phyloP scores from a whole-genome alignment of 768 basidiomycete species.

The Pleurotus citrinopileatus region DNA sequence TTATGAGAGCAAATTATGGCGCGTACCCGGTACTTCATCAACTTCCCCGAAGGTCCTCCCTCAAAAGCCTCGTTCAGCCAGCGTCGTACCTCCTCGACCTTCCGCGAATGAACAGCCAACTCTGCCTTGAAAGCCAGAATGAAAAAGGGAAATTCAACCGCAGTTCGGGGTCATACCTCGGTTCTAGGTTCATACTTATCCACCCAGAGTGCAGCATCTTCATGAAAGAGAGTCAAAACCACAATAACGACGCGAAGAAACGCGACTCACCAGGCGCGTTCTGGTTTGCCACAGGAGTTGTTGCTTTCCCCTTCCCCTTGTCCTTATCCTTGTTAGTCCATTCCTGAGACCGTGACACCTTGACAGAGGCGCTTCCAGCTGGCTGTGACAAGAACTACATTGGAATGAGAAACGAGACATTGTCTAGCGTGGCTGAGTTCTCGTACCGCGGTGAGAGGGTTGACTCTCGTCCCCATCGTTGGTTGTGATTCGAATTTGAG shows the following conservation, averaged over 20 bases:
- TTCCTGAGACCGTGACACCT: conserved; percentile 8
- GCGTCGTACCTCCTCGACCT: conserved; percentile 72
- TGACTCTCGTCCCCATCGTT: conserved; percentile 14
- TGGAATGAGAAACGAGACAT: background rate
- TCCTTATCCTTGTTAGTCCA: background rate
- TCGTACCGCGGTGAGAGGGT: conserved; percentile 23
- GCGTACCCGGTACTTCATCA: conserved; percentile 74
- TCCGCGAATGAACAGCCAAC: conserved; percentile 75
- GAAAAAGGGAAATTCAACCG: background rate
- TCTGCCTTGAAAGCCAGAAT: conserved; percentile 47
- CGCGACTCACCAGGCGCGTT: background rate
- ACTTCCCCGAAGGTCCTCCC: conserved; percentile 58
- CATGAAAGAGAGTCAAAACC: background rate
- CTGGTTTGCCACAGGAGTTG: conserved; percentile 10
- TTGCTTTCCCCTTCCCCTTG: conserved; percentile 25
- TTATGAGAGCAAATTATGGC: background rate
- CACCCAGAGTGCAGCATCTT: conserved; percentile 52
- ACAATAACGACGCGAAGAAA: background rate
- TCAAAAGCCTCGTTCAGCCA: conserved; percentile 77
- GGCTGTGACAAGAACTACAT: conserved; percentile 11
- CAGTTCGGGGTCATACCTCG: conserved; percentile 37
- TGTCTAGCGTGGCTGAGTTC: background rate
- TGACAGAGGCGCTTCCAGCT: background rate
- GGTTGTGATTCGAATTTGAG: conserved; percentile 13
- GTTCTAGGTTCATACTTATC: conserved; percentile 61